phyloP scores from a whole-genome alignment of 2,329 filamentous ascomycete genomes.

The Cladophialophora carrionii region DNA sequence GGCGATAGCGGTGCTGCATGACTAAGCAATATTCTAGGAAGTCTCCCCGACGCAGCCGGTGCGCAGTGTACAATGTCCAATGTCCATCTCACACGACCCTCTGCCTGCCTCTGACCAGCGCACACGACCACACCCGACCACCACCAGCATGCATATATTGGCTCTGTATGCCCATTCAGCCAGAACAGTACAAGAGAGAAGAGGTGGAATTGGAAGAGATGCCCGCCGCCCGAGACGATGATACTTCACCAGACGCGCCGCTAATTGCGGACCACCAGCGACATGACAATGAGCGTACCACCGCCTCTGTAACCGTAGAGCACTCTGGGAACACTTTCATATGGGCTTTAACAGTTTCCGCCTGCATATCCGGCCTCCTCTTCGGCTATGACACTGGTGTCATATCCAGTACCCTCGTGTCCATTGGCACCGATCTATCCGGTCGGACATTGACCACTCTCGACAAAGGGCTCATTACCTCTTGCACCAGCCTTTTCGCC shows the following conservation, averaged over 20 bases:
- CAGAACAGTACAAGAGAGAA: constrained; percentile 18
- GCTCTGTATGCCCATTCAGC: constrained; percentile 11
- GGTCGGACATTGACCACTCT: constrained; percentile 55
- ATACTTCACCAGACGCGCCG: constrained; percentile 24
- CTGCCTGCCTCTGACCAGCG: constrained; percentile 1
- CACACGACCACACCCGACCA: constrained; percentile 11
- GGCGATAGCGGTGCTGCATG: neutral
- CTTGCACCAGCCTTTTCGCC: constrained; percentile 61
- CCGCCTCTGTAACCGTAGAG: neutral
- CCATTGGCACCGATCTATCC: constrained; percentile 58
- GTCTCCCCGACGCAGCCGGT: neutral
- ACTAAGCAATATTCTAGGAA: neutral
- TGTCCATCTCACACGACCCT: neutral
- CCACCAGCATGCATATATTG: constrained; percentile 13
- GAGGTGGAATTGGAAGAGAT: constrained; percentile 31
- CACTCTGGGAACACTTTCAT: constrained; percentile 52
- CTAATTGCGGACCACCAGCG: constrained; percentile 22
- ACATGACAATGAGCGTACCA: neutral
- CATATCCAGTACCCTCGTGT: constrained; percentile 63
- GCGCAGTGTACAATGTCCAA: neutral
- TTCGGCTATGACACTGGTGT: constrained; percentile 68
- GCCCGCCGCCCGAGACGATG: constrained; percentile 20
- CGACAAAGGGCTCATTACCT: constrained; percentile 63
- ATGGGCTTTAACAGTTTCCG: constrained; percentile 60
- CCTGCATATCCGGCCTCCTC: constrained; percentile 61